phyloP scores from a whole-genome alignment of 2,329 filamentous ascomycete genomes.

The Trichoderma brevicompactum region DNA sequence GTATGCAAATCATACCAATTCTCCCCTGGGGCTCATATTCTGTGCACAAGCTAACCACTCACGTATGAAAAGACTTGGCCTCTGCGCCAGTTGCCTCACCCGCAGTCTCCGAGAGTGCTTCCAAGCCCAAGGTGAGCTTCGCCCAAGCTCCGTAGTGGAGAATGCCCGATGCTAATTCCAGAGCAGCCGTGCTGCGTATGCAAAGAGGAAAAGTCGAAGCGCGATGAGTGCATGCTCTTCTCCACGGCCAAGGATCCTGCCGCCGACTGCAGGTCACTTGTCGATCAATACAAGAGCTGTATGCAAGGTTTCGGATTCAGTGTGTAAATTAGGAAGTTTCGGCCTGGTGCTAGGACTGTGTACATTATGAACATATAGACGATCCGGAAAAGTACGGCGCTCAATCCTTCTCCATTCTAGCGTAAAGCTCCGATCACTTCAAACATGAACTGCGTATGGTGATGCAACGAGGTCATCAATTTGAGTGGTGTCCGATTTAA shows the following conservation, averaged over 20 bases:
- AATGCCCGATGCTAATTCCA: background rate
- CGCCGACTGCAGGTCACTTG: slow-evolving; percentile 78
- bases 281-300: slow-evolving; percentile 85
- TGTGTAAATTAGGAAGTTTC: slow-evolving; percentile 46
- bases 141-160: background rate
- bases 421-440: background rate
- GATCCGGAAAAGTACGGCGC: slow-evolving; percentile 33
- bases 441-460: background rate
- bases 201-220: slow-evolving; percentile 88
- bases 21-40: background rate
- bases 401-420: slow-evolving; percentile 21
- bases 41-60: slow-evolving; percentile 27
- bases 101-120: slow-evolving; percentile 40
- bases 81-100: slow-evolving; percentile 37
- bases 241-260: slow-evolving; percentile 81
- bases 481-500: background rate
- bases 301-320: slow-evolving; percentile 95
- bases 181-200: slow-evolving; percentile 93
- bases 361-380: slow-evolving; percentile 35
- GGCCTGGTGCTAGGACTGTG: slow-evolving; percentile 27
- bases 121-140: slow-evolving; percentile 50
- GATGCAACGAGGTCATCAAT: background rate
- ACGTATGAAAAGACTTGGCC: slow-evolving; percentile 34
- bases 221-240: slow-evolving; percentile 99
- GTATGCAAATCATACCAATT: slow-evolving; percentile 33